Conservation (phyloP, 2,329 filamentous ascomycete genomes). For the Venturia effusa region DNA sequence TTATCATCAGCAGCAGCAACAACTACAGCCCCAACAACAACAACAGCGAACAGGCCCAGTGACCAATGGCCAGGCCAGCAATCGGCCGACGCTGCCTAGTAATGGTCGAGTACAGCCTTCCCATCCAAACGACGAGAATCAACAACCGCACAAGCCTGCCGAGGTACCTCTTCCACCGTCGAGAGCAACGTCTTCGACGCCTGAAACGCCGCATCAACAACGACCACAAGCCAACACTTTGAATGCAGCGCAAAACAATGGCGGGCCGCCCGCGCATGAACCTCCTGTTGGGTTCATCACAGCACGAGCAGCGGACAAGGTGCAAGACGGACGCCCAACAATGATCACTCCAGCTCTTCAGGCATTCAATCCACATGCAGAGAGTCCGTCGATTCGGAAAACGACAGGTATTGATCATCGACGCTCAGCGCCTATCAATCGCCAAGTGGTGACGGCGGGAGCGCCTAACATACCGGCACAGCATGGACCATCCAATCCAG, state of each 20-base stretch:
- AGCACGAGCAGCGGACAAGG: slow-evolving; percentile 31
- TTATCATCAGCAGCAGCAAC: slow-evolving; percentile 19
- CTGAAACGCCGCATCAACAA: slow-evolving; percentile 4
- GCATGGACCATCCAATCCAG: slow-evolving; percentile 21
- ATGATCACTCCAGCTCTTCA: slow-evolving; percentile 17
- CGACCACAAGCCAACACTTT: neutral
- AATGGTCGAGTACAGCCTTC: neutral
- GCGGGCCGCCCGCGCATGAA: neutral
- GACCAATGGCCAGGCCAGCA: neutral
- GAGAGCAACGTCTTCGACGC: slow-evolving; percentile 6
- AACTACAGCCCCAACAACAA: slow-evolving; percentile 13
- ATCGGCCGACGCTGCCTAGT: neutral
- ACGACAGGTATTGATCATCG: slow-evolving; percentile 10
- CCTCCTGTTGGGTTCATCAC: slow-evolving; percentile 34
- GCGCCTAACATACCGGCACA: neutral
- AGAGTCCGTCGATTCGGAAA: slow-evolving; percentile 16
- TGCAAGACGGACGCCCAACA: slow-evolving; percentile 25
- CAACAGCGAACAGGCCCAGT: slow-evolving; percentile 12
- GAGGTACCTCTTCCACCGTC: slow-evolving; percentile 10
- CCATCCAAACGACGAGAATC: neutral
- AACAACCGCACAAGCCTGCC: slow-evolving; percentile 8
- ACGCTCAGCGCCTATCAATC: slow-evolving; percentile 8
- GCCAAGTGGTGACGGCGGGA: slow-evolving; percentile 17
- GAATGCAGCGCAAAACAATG: slow-evolving; percentile 1
- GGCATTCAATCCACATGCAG: slow-evolving; percentile 38